Evolutionary conservation across 352 stramenopile genomes (phyloP), one percentile per base, ranked within the genome.

Genomic region (Globisporangium camurandrum): DNA sequence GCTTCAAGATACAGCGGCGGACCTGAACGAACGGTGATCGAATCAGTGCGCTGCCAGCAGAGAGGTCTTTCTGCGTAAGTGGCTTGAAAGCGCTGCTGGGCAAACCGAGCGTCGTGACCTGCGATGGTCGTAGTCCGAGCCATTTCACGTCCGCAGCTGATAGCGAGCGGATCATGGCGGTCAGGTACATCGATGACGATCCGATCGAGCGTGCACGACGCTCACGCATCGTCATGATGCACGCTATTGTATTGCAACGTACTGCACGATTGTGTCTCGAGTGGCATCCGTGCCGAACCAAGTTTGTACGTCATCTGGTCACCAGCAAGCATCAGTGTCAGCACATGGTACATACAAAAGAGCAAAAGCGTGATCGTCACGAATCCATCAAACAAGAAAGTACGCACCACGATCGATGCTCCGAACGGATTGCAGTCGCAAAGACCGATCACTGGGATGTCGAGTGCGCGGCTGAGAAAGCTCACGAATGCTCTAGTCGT

Each of bases 361-460:
- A 9, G 5, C 23, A 1, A 36, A 9, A 11, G 17, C 6, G 2
- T 4, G 28, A 9, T 1, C 12, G 40, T 46, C 22, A 10, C 6
- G 3, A 11, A 36, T 0, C 27, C 2, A 11, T 2, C 26, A 46
- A 33, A 22, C 26, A 7, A 30, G 19, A 47, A 16, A 10, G 16
- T 22, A 17, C 43, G 53, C 54, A 92, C 82, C 59, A 98, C 88
- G 28, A 98, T 95, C 5, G 83, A 90, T 22, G 97, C 59, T 0
- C 94, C 94, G 59, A 93, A 98, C 0, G 94, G 91, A 71, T 98
- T 98, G 65, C 88, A 97, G 59, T 98, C 94, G 39, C 84, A 93
- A 17, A 98, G 42, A 19, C 92, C 92, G 47, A 95, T 73, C 14
- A 98, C 87, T 26, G 94, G 94, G 24, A 98, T 67, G 28, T 67